Evolutionary conservation across 305 asterid species (phyloP).

Genomic region (Fraxinus floribunda): DNA sequence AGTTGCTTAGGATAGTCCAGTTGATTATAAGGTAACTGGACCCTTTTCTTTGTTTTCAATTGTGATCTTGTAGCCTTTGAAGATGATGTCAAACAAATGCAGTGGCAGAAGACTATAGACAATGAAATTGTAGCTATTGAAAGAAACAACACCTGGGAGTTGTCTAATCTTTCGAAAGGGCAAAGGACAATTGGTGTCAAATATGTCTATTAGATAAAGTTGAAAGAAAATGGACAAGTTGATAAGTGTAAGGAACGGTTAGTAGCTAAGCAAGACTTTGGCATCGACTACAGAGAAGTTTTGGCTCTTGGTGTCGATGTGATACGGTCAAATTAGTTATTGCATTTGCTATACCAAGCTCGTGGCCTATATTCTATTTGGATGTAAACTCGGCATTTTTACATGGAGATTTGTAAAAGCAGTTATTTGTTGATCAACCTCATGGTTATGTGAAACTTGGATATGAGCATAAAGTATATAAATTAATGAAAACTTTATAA

Average conservation of each 20-base stretch:
- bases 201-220: background rate
- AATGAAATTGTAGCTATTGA: background rate
- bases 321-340: background rate
- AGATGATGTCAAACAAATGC: background rate
- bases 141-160: background rate
- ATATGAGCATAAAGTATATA: background rate
- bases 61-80: background rate
- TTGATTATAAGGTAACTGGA: background rate
- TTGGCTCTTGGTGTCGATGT: background rate
- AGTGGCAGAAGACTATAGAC: background rate
- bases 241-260: background rate
- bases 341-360: background rate
- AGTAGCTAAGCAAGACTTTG: background rate
- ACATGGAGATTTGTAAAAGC: background rate
- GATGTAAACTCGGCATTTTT: background rate
- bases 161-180: background rate
- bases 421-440: background rate
- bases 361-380: background rate
- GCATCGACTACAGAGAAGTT: background rate
- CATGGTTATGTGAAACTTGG: background rate
- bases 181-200: background rate
- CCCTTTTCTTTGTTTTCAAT: background rate
- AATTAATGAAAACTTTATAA: background rate
- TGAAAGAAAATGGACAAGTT: background rate
- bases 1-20: background rate